Base-by-base conservation (phyloP, 2,329 filamentous ascomycete species). In the Hypoxylon rubiginosum region DNA sequence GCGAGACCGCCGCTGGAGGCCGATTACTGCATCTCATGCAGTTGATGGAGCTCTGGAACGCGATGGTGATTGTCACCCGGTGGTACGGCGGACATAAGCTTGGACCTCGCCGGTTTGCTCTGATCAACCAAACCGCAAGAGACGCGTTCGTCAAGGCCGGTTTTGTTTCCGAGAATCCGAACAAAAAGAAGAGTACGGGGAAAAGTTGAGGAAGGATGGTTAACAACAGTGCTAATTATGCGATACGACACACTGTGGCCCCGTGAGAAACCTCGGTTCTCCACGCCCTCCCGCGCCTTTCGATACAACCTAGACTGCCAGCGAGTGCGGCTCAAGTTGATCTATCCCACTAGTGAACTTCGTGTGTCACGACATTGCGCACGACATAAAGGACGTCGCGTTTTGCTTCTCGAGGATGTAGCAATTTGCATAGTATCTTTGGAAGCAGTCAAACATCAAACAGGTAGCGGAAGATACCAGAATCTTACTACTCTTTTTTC, bases 51-150 rank as follows among this genome's bases (percentile, higher is more conserved):
- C 85, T 97, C 10, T 97, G 94, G 94, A 88, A 97, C 78, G 91
- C 91, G 15, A 91, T 98, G 82, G 93, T 99, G 0, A 91, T 99
- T 3, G 95, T 99, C 28, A 94, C 92, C 41, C 83, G 96, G 68
- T 99, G 96, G 96, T 99, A 97, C 79, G 96, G 96, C 3, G 96
- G 96, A 1, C 87, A 97, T 62, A 91, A 94, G 73, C 81, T 99
- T 49, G 96, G 96, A 0, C 94, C 95, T 53, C 91, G 94, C 77
- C 84, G 96, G 69, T 99, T 99, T 77, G 89, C 93, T 11, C 83
- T 97, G 58, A 98, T 99, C 76, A 97, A 97, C 77, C 86, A 88
- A 59, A 92, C 90, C 8, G 94, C 94, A 7, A 87, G 94, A 74
- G 94, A 97, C 80, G 92, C 91, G 0, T 85, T 98, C 69, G 87